These are phyloP conservation scores for Linanthus parryae DNA, from an alignment of 148 eudicot genomes.

Conservation along the genomic window DNA sequence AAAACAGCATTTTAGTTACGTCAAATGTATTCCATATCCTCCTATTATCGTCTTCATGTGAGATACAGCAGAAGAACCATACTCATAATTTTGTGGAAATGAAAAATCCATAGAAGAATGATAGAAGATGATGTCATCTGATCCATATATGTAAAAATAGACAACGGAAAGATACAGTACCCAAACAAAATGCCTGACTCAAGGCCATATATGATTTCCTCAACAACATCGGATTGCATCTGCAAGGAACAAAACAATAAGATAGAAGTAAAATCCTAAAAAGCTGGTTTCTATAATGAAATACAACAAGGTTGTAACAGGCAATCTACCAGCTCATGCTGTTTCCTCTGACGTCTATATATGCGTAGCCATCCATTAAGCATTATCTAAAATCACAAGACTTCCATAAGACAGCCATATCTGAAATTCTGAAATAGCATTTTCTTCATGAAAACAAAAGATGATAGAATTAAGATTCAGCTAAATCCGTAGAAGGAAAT, in stretches of 20 bases:
- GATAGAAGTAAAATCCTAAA: neutral
- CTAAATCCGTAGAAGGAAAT: too few species aligned
- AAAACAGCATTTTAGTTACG: too few species aligned
- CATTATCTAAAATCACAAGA: constrained; percentile 39
- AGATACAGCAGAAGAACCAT: neutral
- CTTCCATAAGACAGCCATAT: neutral
- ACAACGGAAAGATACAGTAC: constrained; percentile 28
- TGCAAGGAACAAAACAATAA: constrained; percentile 23
- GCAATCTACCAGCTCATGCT: constrained; percentile 81
- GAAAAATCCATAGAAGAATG: neutral
- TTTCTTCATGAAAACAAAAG: too few species aligned
- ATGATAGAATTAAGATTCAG: too few species aligned
- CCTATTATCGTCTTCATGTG: too few species aligned
- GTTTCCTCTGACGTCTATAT: constrained; percentile 83
- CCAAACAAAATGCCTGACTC: constrained; percentile 99
- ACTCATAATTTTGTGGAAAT: neutral
- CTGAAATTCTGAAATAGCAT: neutral
- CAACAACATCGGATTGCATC: constrained; percentile 98
- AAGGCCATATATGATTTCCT: constrained; percentile 88
- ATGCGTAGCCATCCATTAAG: constrained; percentile 97
- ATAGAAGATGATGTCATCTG: neutral
- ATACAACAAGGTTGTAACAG: too few species aligned
- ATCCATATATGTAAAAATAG: neutral
- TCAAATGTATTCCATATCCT: too few species aligned
- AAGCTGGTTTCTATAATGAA: neutral